Conservation (phyloP, 2,329 filamentous ascomycete genomes). For the Sarocladium strictum region DNA sequence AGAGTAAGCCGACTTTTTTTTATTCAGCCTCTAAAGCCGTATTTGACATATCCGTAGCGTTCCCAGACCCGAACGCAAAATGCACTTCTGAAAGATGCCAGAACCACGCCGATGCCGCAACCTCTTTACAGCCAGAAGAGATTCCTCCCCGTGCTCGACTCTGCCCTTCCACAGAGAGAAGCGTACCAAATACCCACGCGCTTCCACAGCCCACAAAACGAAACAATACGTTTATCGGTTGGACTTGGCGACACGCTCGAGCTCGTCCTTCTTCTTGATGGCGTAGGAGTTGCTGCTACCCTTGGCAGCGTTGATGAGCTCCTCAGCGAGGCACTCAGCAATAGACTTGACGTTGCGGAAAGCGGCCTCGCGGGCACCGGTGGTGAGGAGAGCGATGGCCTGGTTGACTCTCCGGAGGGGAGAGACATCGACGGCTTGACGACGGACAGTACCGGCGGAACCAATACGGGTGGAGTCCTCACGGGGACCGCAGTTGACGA, state of each 20-base stretch:
- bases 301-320: slow-evolving; percentile 99
- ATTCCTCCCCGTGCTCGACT: slow-evolving; percentile 7
- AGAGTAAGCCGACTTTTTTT: slow-evolving; percentile 35
- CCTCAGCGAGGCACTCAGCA: slow-evolving; percentile 98
- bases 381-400: slow-evolving; percentile 97
- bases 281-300: slow-evolving; percentile 99
- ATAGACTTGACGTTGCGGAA: slow-evolving; percentile 99
- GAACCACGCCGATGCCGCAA: slow-evolving; percentile 36
- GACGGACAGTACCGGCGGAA: slow-evolving; percentile 98
- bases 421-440: slow-evolving; percentile 99
- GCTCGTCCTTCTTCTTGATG: slow-evolving; percentile 99
- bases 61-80: slow-evolving; percentile 40
- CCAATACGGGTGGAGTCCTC: slow-evolving; percentile 99
- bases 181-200: slow-evolving; percentile 5
- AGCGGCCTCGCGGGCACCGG: slow-evolving; percentile 94
- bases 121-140: slow-evolving; percentile 13
- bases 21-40: slow-evolving; percentile 38
- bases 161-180: slow-evolving; percentile 2
- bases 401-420: slow-evolving; percentile 99
- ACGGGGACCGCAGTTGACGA: slow-evolving; percentile 99
- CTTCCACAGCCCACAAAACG: slow-evolving; percentile 17
- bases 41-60: slow-evolving; percentile 37
- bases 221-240: slow-evolving; percentile 78
- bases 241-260: slow-evolving; percentile 99
- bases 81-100: slow-evolving; percentile 41